Base-by-base conservation (phyloP, 2,329 filamentous ascomycete genomes). In the Aspergillus carbonarius region DNA sequence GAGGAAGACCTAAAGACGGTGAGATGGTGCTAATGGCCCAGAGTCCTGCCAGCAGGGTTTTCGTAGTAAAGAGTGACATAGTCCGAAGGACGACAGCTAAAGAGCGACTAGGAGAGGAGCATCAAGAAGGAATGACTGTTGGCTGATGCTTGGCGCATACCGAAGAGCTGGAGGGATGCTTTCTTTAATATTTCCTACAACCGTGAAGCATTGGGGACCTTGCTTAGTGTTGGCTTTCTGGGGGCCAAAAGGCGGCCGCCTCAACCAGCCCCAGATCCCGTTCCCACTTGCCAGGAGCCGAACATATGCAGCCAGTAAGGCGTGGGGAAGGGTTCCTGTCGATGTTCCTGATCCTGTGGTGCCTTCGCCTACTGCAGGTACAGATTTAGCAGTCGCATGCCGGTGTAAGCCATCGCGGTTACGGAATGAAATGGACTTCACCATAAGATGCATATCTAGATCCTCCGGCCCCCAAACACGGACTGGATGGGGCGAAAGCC, bases 31-130 rank as follows among this genome's bases (percentile, higher is more conserved):
- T 51, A 8, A 17, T 35, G 15, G 48, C 48, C 30, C n/a, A 51
- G 34, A 51, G n/a, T 10, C 48, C 48, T 34, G 48, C 48, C 48
- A 51, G 48, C 32, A 51, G 48, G 48, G 32, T 15, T 37, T 51
- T 37, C 23, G 30, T n/a, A 30, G 20, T 51, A 51, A 35, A 37
- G 30, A 51, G n/a, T 34, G 30, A 17, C 48, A 51, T 51, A 18
- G 34, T 51, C 17, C 25, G 10, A 30, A 30, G 44, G 25, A 48
- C 23, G 17, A 51, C 13, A 20, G n/a, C n/a, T 12, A 25, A 15
- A 32, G 12, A 27, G 15, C 8, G 54, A 48, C 35, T 49, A n/a
- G 2, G n/a, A 17, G 5, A 27, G 5, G 12, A 51, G 17, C 6
- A 20, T 17, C 37, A 37, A 17, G 23, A 47, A 6, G 18, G 30